These are phyloP conservation scores for Kregervanrija delftensis DNA, from an alignment of 805 yeast species.

Conservation along the genomic window DNA sequence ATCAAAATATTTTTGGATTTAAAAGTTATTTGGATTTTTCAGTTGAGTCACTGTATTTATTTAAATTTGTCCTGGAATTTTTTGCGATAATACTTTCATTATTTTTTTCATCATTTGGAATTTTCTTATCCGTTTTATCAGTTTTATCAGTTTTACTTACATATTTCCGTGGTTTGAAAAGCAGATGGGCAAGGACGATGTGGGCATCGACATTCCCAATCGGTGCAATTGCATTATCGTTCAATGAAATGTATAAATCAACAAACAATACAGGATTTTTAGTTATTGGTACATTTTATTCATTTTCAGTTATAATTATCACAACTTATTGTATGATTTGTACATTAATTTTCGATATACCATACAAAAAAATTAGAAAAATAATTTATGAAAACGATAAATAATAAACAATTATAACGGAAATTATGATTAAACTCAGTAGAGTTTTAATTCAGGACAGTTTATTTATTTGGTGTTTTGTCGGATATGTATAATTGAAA, in stretches of 20 bases:
- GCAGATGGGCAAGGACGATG: constrained; percentile 44
- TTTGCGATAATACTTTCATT: constrained; percentile 17
- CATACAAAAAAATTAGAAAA: constrained; percentile 12
- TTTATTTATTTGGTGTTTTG: too few relatives aligned
- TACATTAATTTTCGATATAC: constrained; percentile 27
- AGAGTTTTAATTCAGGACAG: too few relatives aligned
- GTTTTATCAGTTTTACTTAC: constrained; percentile 29
- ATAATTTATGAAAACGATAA: background rate
- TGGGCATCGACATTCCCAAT: constrained; percentile 91
- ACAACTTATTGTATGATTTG: constrained; percentile 36
- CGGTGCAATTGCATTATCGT: constrained; percentile 71
- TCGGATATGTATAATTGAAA: too few relatives aligned
- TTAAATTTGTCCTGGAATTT: constrained; percentile 9
- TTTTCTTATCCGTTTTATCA: constrained; percentile 37
- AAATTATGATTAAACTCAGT: too few relatives aligned
- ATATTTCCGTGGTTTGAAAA: constrained; percentile 25
- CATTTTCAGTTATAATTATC: constrained; percentile 41
- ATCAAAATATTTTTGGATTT: constrained; percentile 1
- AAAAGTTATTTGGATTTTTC: constrained; percentile 7
- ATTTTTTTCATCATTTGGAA: constrained; percentile 26
- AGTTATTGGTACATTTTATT: constrained; percentile 57
- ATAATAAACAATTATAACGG: too few relatives aligned
- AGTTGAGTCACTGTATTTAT: constrained; percentile 3
- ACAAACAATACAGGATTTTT: constrained; percentile 52
- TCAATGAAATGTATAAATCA: constrained; percentile 40